These are phyloP conservation scores for Saccharomycopsis fermentans DNA, from an alignment of 805 yeast species.

Conservation along the genomic window DNA sequence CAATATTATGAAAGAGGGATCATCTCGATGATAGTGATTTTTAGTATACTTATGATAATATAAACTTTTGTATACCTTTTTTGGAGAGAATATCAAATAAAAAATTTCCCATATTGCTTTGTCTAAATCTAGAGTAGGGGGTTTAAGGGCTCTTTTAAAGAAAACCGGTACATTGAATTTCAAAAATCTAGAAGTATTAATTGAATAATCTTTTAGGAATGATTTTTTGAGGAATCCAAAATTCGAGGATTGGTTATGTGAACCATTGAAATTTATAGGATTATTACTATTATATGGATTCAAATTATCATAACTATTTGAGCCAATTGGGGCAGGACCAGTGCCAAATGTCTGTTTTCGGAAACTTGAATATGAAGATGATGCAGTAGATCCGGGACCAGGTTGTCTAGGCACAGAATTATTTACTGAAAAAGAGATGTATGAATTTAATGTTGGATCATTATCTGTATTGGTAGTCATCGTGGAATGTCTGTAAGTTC, in stretches of 20 bases:
- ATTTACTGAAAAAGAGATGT: constrained; percentile 5
- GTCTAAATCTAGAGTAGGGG: constrained; percentile 81
- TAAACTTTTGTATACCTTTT: constrained; percentile 70
- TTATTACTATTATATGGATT: background rate
- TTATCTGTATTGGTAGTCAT: background rate
- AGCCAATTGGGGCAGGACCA: background rate
- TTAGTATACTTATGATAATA: constrained; percentile 76
- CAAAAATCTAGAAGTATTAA: constrained; percentile 10
- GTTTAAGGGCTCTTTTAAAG: constrained; percentile 44
- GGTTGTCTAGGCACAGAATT: constrained; percentile 6
- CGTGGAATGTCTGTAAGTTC: background rate
- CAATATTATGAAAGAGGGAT: constrained; percentile 76
- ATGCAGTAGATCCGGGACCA: constrained; percentile 15
- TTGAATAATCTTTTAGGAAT: constrained; percentile 7
- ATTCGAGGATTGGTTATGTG: background rate
- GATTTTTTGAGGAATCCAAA: background rate
- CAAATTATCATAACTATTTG: background rate
- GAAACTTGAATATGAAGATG: constrained; percentile 17
- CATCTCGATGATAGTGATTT: constrained; percentile 81
- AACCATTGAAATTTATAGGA: background rate
- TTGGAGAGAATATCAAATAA: constrained; percentile 62
- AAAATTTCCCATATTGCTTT: constrained; percentile 89
- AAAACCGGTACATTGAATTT: constrained; percentile 26
- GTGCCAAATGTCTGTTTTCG: constrained; percentile 12
- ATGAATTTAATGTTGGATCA: constrained; percentile 9